Conservation (phyloP, 1,284 basidiomycete genomes). For the Gymnopus androsaceus region DNA sequence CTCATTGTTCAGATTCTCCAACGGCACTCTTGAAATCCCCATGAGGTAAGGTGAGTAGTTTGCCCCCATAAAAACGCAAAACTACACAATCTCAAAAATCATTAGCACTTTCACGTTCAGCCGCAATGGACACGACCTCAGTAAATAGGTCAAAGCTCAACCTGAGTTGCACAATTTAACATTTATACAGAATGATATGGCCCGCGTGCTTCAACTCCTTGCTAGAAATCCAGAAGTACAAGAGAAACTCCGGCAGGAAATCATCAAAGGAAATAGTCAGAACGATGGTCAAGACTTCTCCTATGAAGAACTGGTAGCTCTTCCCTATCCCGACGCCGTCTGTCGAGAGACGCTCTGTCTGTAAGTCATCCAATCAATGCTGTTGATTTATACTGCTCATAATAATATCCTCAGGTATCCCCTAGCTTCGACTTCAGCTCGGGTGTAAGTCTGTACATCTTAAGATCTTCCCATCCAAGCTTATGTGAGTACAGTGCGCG, state of each 20-base stretch:
- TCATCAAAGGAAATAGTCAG: constrained; percentile 19
- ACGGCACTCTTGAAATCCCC: background rate
- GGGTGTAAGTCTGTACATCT: constrained; percentile 13
- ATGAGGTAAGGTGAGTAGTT: constrained; percentile 18
- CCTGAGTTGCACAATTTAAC: background rate
- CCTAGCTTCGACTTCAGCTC: constrained; percentile 16
- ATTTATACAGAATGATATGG: constrained; percentile 21
- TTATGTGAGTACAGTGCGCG: constrained; percentile 16
- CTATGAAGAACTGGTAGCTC: constrained; percentile 31
- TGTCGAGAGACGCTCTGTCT: constrained; percentile 37
- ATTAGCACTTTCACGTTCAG: constrained; percentile 24
- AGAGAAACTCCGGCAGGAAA: constrained; percentile 26
- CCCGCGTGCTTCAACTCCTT: constrained; percentile 26
- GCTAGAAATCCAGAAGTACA: constrained; percentile 25
- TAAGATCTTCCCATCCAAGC: background rate
- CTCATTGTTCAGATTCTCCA: background rate
- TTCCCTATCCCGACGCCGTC: constrained; percentile 38
- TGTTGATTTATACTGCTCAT: background rate
- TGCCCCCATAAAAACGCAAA: background rate
- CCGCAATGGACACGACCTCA: constrained; percentile 34
- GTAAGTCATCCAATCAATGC: constrained; percentile 18
- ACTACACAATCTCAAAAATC: too few species aligned
- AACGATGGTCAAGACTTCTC: constrained; percentile 18
- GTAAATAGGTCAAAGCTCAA: background rate
- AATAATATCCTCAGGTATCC: constrained; percentile 19